Base-by-base conservation (phyloP, 352 stramenopile genomes). In the Phytopythium cucurbitacearum region DNA sequence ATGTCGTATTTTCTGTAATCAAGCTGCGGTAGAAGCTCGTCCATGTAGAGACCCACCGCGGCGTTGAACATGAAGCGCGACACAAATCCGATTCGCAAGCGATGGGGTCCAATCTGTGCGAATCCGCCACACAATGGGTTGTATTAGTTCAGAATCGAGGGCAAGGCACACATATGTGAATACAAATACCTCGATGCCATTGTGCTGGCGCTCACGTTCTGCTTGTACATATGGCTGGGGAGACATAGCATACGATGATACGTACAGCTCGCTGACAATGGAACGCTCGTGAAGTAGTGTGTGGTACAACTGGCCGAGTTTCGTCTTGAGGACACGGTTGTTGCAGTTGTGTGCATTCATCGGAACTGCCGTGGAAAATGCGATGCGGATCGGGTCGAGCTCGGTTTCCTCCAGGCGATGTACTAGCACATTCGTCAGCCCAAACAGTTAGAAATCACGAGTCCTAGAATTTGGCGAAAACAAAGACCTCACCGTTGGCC, bases 281-380 rank as follows among this genome's bases (percentile, higher is more conserved):
- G 68, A 44, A 4, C 60, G 55, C 8, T 64, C 33, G 36, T 85
- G 64, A 11, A 86, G 59, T 7, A 88, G 54, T 13, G 69, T 55
- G 45, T 65, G 57, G 48, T 91, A 91, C 55, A 91, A 65, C n/a
- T 53, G 48, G 0, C 62, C 76, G 15, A 89, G 57, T 41, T 70
- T 67, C 9, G 42, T 42, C 42, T 86, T 87, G 36, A 91, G 66
- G n/a, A 73, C 51, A 42, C 76, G 67, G 51, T 89, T 91, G 61
- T 87, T 91, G 56, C 67, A 59, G 51, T 89, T 82, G 65, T 91
- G 80, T 0, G 72, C 53, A 36, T 78, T 82, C 55, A 91, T 57
- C 3, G 64, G 76, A 10, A 87, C 67, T 7, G 43, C 73, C 5
- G 76, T 87, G 5, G 80, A 91, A 16, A 89, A 71, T 7, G 72